These are phyloP conservation scores for Neofusicoccum kwambonambiense DNA, from an alignment of 2,329 filamentous ascomycete genomes.

Conservation along the genomic window DNA sequence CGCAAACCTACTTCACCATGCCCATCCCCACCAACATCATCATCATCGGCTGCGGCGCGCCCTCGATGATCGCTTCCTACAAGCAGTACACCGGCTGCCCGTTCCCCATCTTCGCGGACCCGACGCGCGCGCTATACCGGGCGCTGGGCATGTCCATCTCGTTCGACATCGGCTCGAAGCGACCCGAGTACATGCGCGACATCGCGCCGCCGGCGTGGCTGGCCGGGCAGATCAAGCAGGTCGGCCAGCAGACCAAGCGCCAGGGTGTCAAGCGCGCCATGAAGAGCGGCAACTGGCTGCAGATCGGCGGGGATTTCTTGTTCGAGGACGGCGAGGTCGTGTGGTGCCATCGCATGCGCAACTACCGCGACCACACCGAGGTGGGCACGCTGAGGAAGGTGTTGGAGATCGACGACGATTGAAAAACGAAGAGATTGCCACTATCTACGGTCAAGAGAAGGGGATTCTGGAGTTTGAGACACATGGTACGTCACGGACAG, in stretches of 20 bases:
- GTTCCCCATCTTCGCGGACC: slow-evolving; percentile 69
- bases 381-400: slow-evolving; percentile 33
- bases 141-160: slow-evolving; percentile 65
- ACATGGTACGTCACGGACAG: too few species aligned
- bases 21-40: slow-evolving; percentile 57
- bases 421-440: neutral
- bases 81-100: slow-evolving; percentile 56
- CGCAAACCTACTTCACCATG: slow-evolving; percentile 41
- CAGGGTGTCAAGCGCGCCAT: slow-evolving; percentile 47
- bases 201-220: slow-evolving; percentile 31
- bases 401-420: slow-evolving; percentile 33
- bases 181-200: slow-evolving; percentile 59
- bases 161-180: slow-evolving; percentile 52
- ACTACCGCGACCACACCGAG: slow-evolving; percentile 39
- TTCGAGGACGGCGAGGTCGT: slow-evolving; percentile 41
- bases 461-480: too few species aligned
- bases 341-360: slow-evolving; percentile 44
- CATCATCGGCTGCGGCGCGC: slow-evolving; percentile 67
- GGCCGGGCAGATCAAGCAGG: slow-evolving; percentile 29
- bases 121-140: slow-evolving; percentile 61
- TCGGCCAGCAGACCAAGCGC: slow-evolving; percentile 23
- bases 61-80: slow-evolving; percentile 63
- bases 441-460: too few species aligned
- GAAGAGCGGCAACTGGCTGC: slow-evolving; percentile 37
- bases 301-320: slow-evolving; percentile 43